Evolutionary conservation across 2,329 filamentous ascomycete species (phyloP), one percentile per base, ranked within the genome.

Genomic region (Aspergillus cejpii): DNA sequence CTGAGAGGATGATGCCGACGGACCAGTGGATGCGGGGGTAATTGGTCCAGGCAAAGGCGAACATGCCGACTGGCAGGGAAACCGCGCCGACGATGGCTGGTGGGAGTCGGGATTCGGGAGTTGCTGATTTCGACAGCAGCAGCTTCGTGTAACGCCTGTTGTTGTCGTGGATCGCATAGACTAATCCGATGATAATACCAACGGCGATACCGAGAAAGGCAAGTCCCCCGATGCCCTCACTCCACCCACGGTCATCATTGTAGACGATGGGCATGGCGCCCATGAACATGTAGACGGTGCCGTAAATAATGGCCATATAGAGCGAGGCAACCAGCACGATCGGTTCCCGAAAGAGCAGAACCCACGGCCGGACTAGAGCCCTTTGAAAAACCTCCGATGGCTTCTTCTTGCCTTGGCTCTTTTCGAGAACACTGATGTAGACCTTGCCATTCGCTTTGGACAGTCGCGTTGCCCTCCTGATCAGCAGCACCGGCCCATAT

Each of bases 171-270:
- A 33, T 33, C 5, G 29, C 29, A 8, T 33, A 33, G n/a, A 10
- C 8, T 7, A 33, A 2, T 17, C 29, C 29, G 5, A 33, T 53
- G 14, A 62, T 27, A 52, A 65, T 64, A 4, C 65, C 67, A n/a
- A 67, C 64, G 36, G 64, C 58, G 52, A 75, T 62, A 5, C 72
- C 72, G 7, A 74, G 47, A 49, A 73, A 76, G 1, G 73, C 65
- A 4, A 76, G 62, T 1, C 69, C 67, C 7, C 71, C 71, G 36
- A 71, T 64, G 1, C 70, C 71, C 20, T 72, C 64, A 3, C 62
- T 67, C 52, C 74, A 72, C 4, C 67, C 51, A 20, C 49, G 51
- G n/a, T 28, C 28, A 14, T 47, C 21, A 31, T 53, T 49, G 15
- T 44, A 53, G 15, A 53, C 49, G 14, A 53, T 50, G 3, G 50